Evolutionary conservation across 495 filamentous ascomycete genomes (phyloP), one percentile per base, ranked within the genome.

Genomic region (Penicillium salamii): DNA sequence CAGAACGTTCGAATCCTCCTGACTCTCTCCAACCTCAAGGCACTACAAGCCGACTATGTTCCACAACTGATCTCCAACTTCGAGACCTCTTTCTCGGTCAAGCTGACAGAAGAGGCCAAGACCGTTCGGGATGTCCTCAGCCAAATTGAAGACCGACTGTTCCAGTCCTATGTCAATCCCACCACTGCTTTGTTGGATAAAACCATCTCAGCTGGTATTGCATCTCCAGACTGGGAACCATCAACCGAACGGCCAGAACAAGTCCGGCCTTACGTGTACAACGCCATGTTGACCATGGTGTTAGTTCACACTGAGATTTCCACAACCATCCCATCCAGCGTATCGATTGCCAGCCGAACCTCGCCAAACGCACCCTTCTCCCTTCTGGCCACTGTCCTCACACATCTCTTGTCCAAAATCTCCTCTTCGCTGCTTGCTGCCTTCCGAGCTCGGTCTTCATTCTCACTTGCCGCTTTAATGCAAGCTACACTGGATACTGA

Each of bases 401-500:
- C 86, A 0, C 81, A 89, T 62, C 79, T 97, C 13, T 79, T 96
- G 20, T 88, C 91, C 57, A 78, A 89, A 59, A 77, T 87, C 8
- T 88, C 82, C 26, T 69, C 73, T 11, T 82, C 88, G 41, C 79
- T 95, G 7, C 75, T 93, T 5, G 75, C 80, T 12, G 81, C 85
- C 0, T 90, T 95, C 71, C 79, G 81, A 46, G 56, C 78, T 15
- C 83, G 89, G 8, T 53, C 76, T 6, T 71, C 72, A 24, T 97
- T 89, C 71, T 72, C 79, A 6, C 84, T 98, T 0, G 71, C 83
- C n/a, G 82, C 83, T 7, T 77, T 98, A 39, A 95, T 97, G 86
- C 95, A 97, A 68, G 95, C 95, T 2, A 97, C 95, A 0, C 78
- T 98, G 5, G 93, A 98, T 51, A 91, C 95, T 7, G 93, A 98